Percentiles rank a stretch among this genome's conserved stretches.
Evolutionary conservation across 305 asterid genomes (phyloP).

Genomic region (Fraxinus xanthoxyloides): DNA sequence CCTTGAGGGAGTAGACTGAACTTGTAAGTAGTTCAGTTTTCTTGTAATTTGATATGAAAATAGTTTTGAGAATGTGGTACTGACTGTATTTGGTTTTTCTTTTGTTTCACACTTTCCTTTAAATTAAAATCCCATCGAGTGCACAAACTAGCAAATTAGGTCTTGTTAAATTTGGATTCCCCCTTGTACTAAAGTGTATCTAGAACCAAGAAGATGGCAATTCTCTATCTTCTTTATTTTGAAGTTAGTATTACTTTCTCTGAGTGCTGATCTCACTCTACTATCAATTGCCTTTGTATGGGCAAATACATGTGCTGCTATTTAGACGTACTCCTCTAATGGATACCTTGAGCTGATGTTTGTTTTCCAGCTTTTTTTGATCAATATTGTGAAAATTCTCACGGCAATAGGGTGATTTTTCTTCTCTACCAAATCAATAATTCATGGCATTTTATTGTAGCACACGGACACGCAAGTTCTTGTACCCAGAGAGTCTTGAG

Average conservation of each 20-base stretch:
- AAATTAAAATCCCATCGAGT: not conserved
- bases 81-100: not conserved
- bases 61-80: not conserved
- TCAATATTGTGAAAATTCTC: not conserved
- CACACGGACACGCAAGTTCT: not conserved
- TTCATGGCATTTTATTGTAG: not conserved
- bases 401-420: not conserved
- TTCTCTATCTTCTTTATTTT: not conserved
- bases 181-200: not conserved
- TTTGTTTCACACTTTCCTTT: not conserved
- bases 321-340: not conserved
- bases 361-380: not conserved
- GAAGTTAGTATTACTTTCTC: not conserved
- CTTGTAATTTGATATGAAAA: not conserved
- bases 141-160: not conserved
- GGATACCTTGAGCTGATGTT: not conserved
- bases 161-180: not conserved
- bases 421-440: not conserved
- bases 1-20: slow-evolving; percentile 35
- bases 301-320: not conserved
- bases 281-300: not conserved
- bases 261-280: not conserved
- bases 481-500: not conserved
- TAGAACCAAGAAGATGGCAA: not conserved
- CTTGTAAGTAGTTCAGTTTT: slow-evolving; percentile 31